Evolutionary conservation across 2,329 filamentous ascomycete genomes (phyloP).

Genomic region (Xylariaceae sp.): DNA sequence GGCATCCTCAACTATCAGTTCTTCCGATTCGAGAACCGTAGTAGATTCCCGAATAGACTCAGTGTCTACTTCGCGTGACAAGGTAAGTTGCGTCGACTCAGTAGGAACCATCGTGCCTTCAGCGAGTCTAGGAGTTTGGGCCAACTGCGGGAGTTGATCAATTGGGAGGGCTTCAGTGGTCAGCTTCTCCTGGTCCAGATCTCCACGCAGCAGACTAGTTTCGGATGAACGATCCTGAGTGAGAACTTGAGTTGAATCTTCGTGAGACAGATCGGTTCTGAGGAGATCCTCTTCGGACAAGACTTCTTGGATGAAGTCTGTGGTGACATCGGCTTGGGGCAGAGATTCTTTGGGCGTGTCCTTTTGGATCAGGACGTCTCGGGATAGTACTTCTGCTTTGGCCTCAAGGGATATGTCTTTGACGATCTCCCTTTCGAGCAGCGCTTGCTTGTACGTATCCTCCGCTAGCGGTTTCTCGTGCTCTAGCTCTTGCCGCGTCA

Average conservation of each 20-base stretch:
- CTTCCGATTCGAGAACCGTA: neutral
- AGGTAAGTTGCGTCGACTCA: neutral
- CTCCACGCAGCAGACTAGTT: neutral
- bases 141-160: no score
- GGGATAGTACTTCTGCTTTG: neutral
- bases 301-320: neutral
- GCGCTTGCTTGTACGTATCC: neutral
- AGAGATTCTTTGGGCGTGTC: neutral
- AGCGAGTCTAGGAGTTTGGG: neutral
- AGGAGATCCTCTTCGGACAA: neutral
- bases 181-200: neutral
- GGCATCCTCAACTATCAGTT: neutral
- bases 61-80: neutral
- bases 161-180: no score
- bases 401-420: neutral
- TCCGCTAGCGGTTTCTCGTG: conserved; percentile 1
- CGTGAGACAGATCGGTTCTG: neutral
- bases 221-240: neutral
- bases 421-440: neutral
- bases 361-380: neutral
- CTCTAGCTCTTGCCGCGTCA: neutral
- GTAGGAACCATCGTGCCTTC: neutral
- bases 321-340: neutral
- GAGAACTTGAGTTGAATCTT: neutral
- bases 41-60: conserved; percentile 1